These are phyloP conservation scores for Rhytidiadelphus loreus DNA, from an alignment of 225 moss, liverwort and hornwort species.

Conservation along the genomic window DNA sequence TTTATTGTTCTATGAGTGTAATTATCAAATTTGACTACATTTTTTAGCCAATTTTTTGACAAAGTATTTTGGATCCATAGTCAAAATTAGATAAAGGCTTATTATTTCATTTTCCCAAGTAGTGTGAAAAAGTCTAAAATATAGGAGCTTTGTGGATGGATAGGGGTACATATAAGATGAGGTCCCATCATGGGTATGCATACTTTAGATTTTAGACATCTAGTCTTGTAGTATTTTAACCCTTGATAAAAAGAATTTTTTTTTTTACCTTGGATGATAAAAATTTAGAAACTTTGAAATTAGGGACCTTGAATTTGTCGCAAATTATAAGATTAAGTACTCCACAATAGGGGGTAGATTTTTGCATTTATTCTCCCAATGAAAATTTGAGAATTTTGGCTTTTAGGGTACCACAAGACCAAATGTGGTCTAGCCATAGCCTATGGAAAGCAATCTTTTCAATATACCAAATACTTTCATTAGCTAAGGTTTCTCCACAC, in stretches of 20 bases:
- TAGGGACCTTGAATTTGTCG: background rate
- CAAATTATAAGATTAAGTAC: background rate
- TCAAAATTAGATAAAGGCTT: background rate
- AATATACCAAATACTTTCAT: background rate
- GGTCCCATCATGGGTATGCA: background rate
- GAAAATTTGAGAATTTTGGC: background rate
- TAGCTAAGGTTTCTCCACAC: no score
- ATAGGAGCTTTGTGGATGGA: background rate
- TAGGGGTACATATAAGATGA: background rate
- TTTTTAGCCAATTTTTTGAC: no score
- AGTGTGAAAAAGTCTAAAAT: background rate
- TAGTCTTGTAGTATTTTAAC: background rate
- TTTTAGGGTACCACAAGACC: background rate
- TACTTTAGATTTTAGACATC: background rate
- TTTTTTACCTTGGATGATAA: background rate
- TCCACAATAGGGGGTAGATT: accelerated
- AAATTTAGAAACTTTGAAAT: background rate
- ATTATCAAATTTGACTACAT: no score
- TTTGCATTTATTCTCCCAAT: background rate
- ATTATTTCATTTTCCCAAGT: background rate
- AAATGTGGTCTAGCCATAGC: background rate
- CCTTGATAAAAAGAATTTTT: background rate
- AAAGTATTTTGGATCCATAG: background rate
- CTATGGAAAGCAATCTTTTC: accelerated
- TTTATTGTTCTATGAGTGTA: no score